Base-by-base conservation (phyloP, 495 filamentous ascomycete species). In the Tetracladium marchalianum region DNA sequence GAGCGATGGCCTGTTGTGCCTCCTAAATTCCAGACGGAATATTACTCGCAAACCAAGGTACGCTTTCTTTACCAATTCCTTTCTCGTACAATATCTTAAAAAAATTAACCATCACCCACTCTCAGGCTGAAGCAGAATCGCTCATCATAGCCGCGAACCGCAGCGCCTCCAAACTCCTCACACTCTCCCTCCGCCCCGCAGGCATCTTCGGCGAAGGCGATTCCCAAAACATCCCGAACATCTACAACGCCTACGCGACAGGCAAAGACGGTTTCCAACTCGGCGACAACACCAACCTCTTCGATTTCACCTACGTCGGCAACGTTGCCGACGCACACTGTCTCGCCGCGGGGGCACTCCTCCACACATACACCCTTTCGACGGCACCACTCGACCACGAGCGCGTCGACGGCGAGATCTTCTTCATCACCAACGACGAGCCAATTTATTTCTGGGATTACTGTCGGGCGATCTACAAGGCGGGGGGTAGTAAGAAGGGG, bases 361-460 rank as follows among this genome's bases (percentile, higher is more conserved):
- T 95, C 31, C 63, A 66, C 16, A 75, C 74, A 11, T 65, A 77
- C 43, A 64, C 71, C 24, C 62, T 76, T 35, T 63, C 70, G 32
- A 75, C 69, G 35, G 67, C 68, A 11, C 79, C 82, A 9, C 70
- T 90, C 18, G 80, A 85, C 61, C 66, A 81, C 58, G 87, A 93
- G 65, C 73, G 71, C 22, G 86, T 95, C 11, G 92, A 96, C 59
- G 92, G 92, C 34, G 89, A 97, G 63, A 84, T 84, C 17, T 98
- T 97, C 76, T 77, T 95, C 62, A 82, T 98, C 63, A 97, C 92
- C 49, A 97, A 98, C 62, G 90, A 85, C 58, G 70, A 74, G 44
- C 92, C 92, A 0, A 71, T 94, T 17, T 95, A 94, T 60, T 98
- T 98, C 72, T 98, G 90, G 90, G 93, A 98, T 60, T 84, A 90